Percentiles rank a stretch among this genome's conserved stretches.
These are phyloP conservation scores for Colletotrichum shisoi DNA, from an alignment of 2,329 filamentous ascomycete genomes.

Conservation along the genomic window DNA sequence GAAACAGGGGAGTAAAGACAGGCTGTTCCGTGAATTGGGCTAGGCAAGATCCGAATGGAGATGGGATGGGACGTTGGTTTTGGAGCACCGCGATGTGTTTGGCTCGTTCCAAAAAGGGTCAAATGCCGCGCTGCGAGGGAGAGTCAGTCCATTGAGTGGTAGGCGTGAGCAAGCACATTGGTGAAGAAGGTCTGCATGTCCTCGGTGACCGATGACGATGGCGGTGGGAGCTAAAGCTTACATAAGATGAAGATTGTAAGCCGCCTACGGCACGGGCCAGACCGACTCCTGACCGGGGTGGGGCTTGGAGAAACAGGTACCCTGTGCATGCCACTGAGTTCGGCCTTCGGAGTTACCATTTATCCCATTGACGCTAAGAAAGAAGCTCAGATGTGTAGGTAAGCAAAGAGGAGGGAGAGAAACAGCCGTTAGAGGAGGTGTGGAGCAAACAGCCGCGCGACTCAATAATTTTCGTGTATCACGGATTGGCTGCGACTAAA, in stretches of 20 bases:
- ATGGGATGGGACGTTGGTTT: conserved; percentile 3
- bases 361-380: background rate
- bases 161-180: background rate
- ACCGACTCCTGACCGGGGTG: conserved; percentile 21
- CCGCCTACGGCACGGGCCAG: conserved; percentile 32
- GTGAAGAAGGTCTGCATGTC: conserved; percentile 21
- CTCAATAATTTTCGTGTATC: conserved; percentile 37
- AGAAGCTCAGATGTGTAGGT: conserved; percentile 10
- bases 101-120: background rate
- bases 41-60: background rate
- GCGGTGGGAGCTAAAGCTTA: conserved; percentile 16
- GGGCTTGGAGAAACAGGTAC: background rate
- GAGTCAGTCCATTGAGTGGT: background rate
- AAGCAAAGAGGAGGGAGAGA: conserved; percentile 3
- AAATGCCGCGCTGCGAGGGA: background rate
- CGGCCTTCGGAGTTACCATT: background rate
- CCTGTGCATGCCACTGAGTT: no score
- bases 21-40: background rate
- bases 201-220: background rate
- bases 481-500: conserved; percentile 14
- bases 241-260: conserved; percentile 20
- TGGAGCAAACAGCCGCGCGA: conserved; percentile 37
- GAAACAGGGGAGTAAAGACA: background rate
- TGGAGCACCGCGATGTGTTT: background rate
- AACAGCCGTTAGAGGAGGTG: background rate